Conservation (phyloP, 257 asterid genomes). For the Fraxinus pennsylvanica region DNA sequence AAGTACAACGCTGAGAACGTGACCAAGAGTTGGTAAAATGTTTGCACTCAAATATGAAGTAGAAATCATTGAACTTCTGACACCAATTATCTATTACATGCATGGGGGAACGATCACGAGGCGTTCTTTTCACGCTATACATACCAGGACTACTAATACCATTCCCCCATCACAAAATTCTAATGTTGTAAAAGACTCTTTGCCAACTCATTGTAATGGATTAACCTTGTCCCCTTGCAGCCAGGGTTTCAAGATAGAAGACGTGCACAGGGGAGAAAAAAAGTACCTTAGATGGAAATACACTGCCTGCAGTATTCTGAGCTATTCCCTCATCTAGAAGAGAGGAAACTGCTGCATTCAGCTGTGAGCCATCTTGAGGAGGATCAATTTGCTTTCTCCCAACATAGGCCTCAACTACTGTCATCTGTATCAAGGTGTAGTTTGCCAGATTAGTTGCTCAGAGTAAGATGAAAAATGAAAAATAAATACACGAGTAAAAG, state of each 20-base stretch:
- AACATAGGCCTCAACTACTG: conserved; percentile 81
- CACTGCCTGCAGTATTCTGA: conserved; percentile 88
- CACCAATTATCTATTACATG: conserved; percentile 12
- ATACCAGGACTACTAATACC: background rate
- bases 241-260: conserved; percentile 3
- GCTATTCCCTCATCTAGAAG: conserved; percentile 83
- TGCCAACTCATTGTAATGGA: conserved; percentile 1
- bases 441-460: conserved; percentile 20
- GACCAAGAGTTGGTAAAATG: conserved; percentile 1
- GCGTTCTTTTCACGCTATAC: conserved; percentile 1
- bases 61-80: conserved; percentile 3
- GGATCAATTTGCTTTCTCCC: conserved; percentile 63
- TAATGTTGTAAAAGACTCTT: conserved; percentile 2
- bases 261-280: conserved; percentile 15
- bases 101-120: conserved; percentile 17
- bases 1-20: conserved; percentile 14
- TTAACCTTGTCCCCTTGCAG: background rate
- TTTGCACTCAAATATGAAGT: conserved; percentile 4
- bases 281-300: conserved; percentile 75
- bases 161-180: background rate
- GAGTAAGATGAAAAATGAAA: background rate
- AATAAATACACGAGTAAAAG: background rate
- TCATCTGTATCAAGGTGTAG: conserved; percentile 57
- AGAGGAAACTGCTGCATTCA: conserved; percentile 55
- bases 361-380: conserved; percentile 68